Evolutionary conservation across 345 rosid species (phyloP).

Genomic region (Pugionium dolabratum): DNA sequence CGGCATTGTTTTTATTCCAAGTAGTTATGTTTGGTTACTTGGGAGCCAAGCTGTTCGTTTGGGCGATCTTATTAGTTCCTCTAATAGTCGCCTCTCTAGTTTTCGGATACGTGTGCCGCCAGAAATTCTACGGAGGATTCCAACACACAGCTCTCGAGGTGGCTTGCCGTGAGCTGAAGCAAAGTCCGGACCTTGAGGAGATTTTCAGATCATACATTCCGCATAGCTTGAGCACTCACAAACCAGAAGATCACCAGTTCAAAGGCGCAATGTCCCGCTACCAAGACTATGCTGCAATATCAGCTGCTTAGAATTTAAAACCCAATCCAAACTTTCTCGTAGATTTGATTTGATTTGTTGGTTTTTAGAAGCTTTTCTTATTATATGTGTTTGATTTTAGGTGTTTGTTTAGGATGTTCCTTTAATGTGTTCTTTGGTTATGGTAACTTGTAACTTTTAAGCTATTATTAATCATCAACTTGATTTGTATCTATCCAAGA

Average conservation of each 20-base stretch:
- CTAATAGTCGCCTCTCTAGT: constrained; percentile 53
- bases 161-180: constrained; percentile 59
- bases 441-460: constrained; percentile 34
- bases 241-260: constrained; percentile 57
- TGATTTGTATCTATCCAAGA: neutral
- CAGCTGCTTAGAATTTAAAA: constrained; percentile 27
- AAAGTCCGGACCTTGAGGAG: constrained; percentile 59
- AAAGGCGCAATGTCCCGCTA: constrained; percentile 69
- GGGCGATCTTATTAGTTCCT: constrained; percentile 48
- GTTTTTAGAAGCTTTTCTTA: constrained; percentile 13
- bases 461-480: constrained; percentile 25
- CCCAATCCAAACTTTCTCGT: neutral
- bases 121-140: constrained; percentile 71
- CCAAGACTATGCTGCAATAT: constrained; percentile 34
- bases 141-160: constrained; percentile 66
- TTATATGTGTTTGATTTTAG: constrained; percentile 25
- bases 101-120: constrained; percentile 57
- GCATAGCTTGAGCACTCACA: constrained; percentile 65
- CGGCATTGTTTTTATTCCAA: constrained; percentile 71
- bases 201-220: constrained; percentile 63
- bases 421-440: constrained; percentile 26
- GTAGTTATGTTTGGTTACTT: constrained; percentile 71
- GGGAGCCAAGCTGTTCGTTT: constrained; percentile 53
- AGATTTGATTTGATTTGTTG: constrained; percentile 26
- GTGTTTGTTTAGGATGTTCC: constrained; percentile 32